These are phyloP conservation scores for Sporothrix protearum DNA, from an alignment of 2,329 filamentous ascomycete species.

Conservation along the genomic window DNA sequence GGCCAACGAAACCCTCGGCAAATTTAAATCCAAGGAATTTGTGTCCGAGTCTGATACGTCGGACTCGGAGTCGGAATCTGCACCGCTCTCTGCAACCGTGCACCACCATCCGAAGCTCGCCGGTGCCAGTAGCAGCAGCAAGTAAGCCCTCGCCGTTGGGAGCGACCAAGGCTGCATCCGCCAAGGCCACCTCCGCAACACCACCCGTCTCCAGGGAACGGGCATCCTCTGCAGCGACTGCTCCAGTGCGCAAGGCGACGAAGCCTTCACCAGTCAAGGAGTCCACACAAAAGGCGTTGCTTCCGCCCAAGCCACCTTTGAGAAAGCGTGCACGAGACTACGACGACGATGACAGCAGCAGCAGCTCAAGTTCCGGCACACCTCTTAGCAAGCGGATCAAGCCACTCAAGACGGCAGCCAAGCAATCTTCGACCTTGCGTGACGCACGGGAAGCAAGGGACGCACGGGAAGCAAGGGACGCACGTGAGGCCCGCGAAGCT, in stretches of 20 bases:
- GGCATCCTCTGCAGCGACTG: constrained; percentile 23
- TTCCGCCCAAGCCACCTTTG: constrained; percentile 35
- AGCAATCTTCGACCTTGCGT: not conserved
- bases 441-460: constrained; percentile 6
- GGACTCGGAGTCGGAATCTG: constrained; percentile 42
- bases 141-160: constrained; percentile 16
- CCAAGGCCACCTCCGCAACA: constrained; percentile 17
- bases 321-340: constrained; percentile 53
- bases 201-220: constrained; percentile 14
- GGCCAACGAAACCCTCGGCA: constrained; percentile 40
- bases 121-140: constrained; percentile 2
- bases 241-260: constrained; percentile 25
- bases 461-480: not conserved
- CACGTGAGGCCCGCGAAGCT: constrained; percentile 4
- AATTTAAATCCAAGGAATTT: constrained; percentile 54
- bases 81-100: constrained; percentile 35
- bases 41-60: constrained; percentile 55
- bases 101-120: constrained; percentile 23
- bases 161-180: constrained; percentile 26
- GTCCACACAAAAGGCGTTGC: constrained; percentile 20
- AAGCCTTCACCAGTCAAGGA: constrained; percentile 26
- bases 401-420: constrained; percentile 33
- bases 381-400: constrained; percentile 58
- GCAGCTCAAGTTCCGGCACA: constrained; percentile 58
- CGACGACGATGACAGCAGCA: constrained; percentile 52